Percentiles rank a stretch among this genome's conserved stretches.
These are phyloP conservation scores for Cyclostephanos tholiformis DNA, from an alignment of 108 stramenopile species.

Conservation along the genomic window DNA sequence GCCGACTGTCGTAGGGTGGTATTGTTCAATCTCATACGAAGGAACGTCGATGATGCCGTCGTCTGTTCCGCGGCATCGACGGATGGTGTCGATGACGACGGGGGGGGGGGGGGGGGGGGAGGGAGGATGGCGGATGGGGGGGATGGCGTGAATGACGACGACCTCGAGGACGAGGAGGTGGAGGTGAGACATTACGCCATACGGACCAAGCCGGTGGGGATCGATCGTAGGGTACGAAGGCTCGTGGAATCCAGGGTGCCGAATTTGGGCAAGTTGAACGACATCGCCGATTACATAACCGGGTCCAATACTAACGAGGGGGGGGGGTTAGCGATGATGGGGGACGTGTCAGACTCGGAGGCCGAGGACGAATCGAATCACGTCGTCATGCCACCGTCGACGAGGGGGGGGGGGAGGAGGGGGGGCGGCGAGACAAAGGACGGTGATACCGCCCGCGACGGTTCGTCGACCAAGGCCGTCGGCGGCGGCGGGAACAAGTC, in stretches of 20 bases:
- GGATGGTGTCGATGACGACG: not conserved
- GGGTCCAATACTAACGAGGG: too few species aligned
- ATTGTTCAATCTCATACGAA: conserved; percentile 85
- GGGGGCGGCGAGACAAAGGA: too few species aligned
- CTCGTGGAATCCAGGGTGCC: conserved; percentile 93
- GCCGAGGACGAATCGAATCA: conserved; percentile 80
- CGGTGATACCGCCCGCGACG: too few species aligned
- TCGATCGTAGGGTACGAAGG: conserved; percentile 89
- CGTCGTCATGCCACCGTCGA: conserved; percentile 66
- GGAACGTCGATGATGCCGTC: conserved; percentile 34
- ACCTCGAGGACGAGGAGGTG: conserved; percentile 67
- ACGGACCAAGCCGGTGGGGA: conserved; percentile 94
- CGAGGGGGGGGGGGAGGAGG: conserved; percentile 73
- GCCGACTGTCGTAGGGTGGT: conserved; percentile 95
- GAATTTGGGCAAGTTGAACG: conserved; percentile 87
- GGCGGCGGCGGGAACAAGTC: conserved; percentile 54
- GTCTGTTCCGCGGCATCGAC: too few species aligned
- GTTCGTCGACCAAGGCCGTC: conserved; percentile 35
- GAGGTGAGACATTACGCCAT: conserved; percentile 98
- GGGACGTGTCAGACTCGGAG: conserved; percentile 81
- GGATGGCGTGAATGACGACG: conserved; percentile 30
- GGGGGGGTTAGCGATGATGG: conserved; percentile 31
- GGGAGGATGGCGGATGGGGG: not conserved
- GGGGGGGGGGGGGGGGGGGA: conserved; percentile 7
- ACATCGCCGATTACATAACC: conserved; percentile 96